Conservation (phyloP, 2,329 filamentous ascomycete species). For the Cladosporium sp. region DNA sequence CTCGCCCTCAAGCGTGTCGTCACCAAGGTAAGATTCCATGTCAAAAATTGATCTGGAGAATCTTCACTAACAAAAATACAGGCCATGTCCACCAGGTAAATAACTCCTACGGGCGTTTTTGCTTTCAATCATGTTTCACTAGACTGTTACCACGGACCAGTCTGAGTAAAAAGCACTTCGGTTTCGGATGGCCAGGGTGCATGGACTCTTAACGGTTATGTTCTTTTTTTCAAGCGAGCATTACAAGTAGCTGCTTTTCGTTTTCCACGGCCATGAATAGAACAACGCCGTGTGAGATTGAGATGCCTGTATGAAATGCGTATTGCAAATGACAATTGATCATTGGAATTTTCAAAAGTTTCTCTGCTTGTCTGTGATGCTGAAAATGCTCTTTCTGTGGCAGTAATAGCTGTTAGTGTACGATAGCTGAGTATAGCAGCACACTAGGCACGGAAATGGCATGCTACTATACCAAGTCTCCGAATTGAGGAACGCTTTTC, state of each 20-base stretch:
- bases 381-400: too few relatives aligned
- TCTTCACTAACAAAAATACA: conserved; percentile 10
- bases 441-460: too few relatives aligned
- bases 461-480: too few relatives aligned
- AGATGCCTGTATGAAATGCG: conserved; percentile 13
- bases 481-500: neutral
- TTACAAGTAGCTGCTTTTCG: conserved; percentile 11
- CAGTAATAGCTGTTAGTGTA: too few relatives aligned
- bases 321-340: conserved; percentile 5
- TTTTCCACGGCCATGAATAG: conserved; percentile 9
- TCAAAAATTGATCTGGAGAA: neutral
- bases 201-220: conserved; percentile 18
- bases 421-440: too few relatives aligned
- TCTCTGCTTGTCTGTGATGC: neutral
- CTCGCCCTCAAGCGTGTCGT: conserved; percentile 94
- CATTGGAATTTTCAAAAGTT: too few relatives aligned
- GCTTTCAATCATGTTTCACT: conserved; percentile 12
- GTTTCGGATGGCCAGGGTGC: conserved; percentile 14
- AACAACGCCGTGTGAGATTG: conserved; percentile 5
- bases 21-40: conserved; percentile 63
- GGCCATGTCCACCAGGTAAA: conserved; percentile 35
- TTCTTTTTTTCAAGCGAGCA: conserved; percentile 16
- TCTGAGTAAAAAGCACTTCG: conserved; percentile 14
- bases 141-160: conserved; percentile 13
- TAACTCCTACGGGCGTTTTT: conserved; percentile 7